Base-by-base conservation (phyloP, 2,329 filamentous ascomycete species). In the Colletotrichum lindemuthianum region DNA sequence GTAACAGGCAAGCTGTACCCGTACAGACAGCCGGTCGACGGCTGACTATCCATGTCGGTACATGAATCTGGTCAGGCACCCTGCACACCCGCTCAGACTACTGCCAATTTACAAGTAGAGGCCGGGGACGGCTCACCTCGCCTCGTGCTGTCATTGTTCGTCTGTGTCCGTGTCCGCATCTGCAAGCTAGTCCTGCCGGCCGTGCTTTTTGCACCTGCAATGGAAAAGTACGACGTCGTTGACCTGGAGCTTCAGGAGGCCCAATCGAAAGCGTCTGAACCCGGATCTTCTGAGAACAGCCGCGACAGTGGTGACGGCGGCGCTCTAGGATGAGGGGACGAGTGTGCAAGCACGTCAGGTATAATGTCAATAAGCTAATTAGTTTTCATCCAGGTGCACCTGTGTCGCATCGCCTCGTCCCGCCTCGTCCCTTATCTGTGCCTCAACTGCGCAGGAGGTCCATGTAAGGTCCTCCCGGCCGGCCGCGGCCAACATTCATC, bases 51-150 rank as follows among this genome's bases (percentile, higher is more conserved):
- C 53, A 63, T 64, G 63, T 66, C 59, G 60, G 53, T 64, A 59
- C 58, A 49, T 54, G 11, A 50, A 66, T 43, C 37, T 41, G 43
- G 32, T 64, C 59, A 63, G 59, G 59, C 59, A 64, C 63, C 63
- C 59, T 66, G 53, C 63, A 64, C 63, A 65, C 47, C 58, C 63
- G 58, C 51, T 47, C 47, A 33, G 15, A 61, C 11, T 39, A 40
- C 40, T 33, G 32, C 51, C 32, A 63, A 65, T 61, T 33, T 50
- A 47, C 48, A 52, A 15, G 47, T 39, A n/a, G 63, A 10, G 39
- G 45, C 12, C 16, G 40, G 34, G 34, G n/a, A 15, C 51, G 34
- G 12, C n/a, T 16, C 12, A 12, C 16, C 34, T 60, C 52, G 40
- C 39, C 53, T 58, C 54, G 47, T 48, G 54, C 48, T 44, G 41